Conservation (phyloP, 306 rosid species). For the Arachis stenosperma region DNA sequence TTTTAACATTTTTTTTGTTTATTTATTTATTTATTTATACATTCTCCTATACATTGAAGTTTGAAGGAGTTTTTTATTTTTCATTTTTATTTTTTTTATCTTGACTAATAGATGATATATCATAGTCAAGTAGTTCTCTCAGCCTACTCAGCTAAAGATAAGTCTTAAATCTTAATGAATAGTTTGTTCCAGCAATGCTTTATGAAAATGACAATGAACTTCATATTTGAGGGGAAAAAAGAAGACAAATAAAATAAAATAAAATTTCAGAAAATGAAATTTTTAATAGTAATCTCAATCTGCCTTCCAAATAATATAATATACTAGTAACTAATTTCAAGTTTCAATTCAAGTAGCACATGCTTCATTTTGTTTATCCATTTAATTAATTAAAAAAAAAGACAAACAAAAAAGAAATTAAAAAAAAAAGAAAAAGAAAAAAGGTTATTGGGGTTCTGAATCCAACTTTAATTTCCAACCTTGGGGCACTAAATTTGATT, state of each 20-base stretch:
- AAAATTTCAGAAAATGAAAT: neutral
- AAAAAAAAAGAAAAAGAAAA: neutral
- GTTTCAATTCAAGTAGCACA: too few species aligned
- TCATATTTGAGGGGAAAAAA: neutral
- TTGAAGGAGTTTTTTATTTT: too few species aligned
- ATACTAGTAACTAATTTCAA: too few species aligned
- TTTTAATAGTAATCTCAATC: too few species aligned
- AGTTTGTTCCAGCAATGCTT: neutral
- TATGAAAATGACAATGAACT: constrained; percentile 6
- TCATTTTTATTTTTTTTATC: too few species aligned
- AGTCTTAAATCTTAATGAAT: neutral
- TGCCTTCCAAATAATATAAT: too few species aligned
- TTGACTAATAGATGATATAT: neutral
- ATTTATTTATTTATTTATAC: too few species aligned
- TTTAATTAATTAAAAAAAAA: too few species aligned
- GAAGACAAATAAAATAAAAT: neutral
- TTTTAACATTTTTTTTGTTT: too few species aligned
- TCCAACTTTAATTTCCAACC: neutral
- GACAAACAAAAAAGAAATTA: too few species aligned
- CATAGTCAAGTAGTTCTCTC: neutral
- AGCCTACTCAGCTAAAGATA: neutral
- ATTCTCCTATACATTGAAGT: too few species aligned
- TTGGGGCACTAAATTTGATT: constrained; percentile 1
- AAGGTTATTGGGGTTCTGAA: neutral
- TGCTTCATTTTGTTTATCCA: too few species aligned